Percentiles rank a stretch among this genome's conserved stretches.
Evolutionary conservation across 2,329 filamentous ascomycete species (phyloP).

Genomic region (Scedosporium dehoogii): DNA sequence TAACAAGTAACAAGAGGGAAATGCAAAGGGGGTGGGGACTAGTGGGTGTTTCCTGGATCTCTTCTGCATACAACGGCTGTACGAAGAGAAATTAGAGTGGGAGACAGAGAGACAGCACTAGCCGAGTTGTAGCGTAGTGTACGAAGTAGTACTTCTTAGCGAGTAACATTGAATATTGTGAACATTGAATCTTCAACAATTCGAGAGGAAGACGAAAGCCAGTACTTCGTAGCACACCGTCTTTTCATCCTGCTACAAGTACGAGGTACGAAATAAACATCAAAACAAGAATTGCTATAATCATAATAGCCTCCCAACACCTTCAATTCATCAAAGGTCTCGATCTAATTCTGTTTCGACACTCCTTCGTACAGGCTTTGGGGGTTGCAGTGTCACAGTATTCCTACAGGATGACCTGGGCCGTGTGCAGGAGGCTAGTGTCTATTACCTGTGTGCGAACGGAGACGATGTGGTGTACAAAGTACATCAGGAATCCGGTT

Average conservation of each 20-base stretch:
- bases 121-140: neutral
- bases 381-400: neutral
- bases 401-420: neutral
- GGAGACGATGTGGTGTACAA: no score
- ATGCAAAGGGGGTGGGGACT: neutral
- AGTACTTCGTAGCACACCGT: no score
- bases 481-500: neutral
- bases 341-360: neutral
- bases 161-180: no score
- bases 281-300: no score
- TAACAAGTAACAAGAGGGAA: neutral
- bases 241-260: no score
- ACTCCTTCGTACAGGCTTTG: neutral
- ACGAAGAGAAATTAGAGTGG: neutral
- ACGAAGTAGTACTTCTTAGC: no score
- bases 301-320: no score
- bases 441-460: no score
- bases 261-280: no score
- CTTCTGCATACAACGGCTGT: neutral
- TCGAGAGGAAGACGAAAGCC: no score
- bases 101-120: neutral
- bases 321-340: no score
- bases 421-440: neutral
- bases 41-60: neutral
- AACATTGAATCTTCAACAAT: no score